Base-by-base conservation (phyloP, 345 rosid genomes). In the Carallia pectinifolia region DNA sequence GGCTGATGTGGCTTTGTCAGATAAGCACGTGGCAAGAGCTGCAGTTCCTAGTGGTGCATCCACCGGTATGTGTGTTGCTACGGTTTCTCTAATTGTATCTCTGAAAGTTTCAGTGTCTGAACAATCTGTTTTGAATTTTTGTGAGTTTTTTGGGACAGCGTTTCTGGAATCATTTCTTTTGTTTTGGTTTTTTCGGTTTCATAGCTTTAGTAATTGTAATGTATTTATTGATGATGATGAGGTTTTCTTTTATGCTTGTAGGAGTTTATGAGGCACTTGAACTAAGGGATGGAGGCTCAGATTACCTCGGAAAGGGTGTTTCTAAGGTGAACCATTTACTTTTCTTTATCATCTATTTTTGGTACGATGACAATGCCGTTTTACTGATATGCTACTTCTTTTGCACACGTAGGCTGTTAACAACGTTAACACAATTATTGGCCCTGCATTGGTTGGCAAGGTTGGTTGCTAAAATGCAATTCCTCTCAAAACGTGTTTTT, bases 21-120 rank as follows among this genome's bases (percentile, higher is more conserved):
- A 86, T 54, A 83, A 84, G 2, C 67, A 73, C 58, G 2, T 71
- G 7, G 86, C 81, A 23, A 82, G 93, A 64, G 93, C 90, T 58
- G 88, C 93, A 47, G 93, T 88, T 33, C 93, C 93, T 2, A 86
- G 90, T 61, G 93, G 93, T 64, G 93, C 89, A 61, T 88, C 90
- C 52, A 88, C 90, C 27, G 90, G 89, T 88, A 71, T 60, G 72
- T 50, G 7, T 1, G 53, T 2, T 18, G 10, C 2, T 38, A 33
- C 6, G 1, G n/a, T 18, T 40, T 34, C 7, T 44, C 16, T 15
- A 44, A 13, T 44, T 44, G 15, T 40, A 40, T 40, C 48, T 40
- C 48, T 23, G 23, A 23, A 23, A 23, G 23, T 23, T 23, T 40
- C 48, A 2, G 48, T 40, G 15, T 10, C 2, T 40, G 48, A 40